phyloP scores from a whole-genome alignment of 352 stramenopile species.

The Albugo laibachii region DNA sequence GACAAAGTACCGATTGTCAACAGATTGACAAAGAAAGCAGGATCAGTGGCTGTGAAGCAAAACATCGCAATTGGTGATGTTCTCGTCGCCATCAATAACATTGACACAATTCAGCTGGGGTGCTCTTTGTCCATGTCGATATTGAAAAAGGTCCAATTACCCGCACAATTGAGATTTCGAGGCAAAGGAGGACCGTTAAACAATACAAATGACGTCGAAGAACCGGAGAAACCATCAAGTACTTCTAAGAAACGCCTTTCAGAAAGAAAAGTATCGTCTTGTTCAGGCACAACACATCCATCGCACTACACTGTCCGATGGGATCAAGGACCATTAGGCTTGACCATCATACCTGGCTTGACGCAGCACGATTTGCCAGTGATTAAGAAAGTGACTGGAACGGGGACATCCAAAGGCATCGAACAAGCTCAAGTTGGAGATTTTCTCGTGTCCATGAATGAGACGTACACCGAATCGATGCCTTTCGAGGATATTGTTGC shows the following conservation, averaged over 20 bases:
- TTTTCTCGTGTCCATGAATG: slow-evolving; percentile 68
- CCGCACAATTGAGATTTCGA: slow-evolving; percentile 64
- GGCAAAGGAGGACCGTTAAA: slow-evolving; percentile 38
- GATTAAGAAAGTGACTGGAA: slow-evolving; percentile 79
- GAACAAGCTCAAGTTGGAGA: slow-evolving; percentile 68
- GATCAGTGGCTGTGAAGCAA: slow-evolving; percentile 72
- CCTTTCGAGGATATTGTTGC: slow-evolving; percentile 67
- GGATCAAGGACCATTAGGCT: slow-evolving; percentile 54
- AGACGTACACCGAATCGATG: slow-evolving; percentile 40
- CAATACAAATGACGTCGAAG: slow-evolving; percentile 7
- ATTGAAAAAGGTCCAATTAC: slow-evolving; percentile 73
- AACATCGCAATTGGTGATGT: slow-evolving; percentile 77
- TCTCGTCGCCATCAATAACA: slow-evolving; percentile 78
- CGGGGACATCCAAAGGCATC: slow-evolving; percentile 51
- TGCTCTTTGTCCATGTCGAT: slow-evolving; percentile 79
- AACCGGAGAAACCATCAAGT: background rate
- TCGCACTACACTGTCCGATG: slow-evolving; percentile 59
- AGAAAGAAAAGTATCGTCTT: no score
- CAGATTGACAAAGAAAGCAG: slow-evolving; percentile 66
- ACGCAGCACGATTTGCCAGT: slow-evolving; percentile 56
- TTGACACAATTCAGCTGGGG: slow-evolving; percentile 75
- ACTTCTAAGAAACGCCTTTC: no score
- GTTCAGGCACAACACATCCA: slow-evolving; percentile 30
- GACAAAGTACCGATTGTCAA: slow-evolving; percentile 79
- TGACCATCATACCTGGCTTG: slow-evolving; percentile 72